A percentile compares a stretch with the other conserved stretches of the same genome.
Evolutionary conservation across 1,284 basidiomycete genomes (phyloP).

Genomic region (Ceratobasidium sp.): DNA sequence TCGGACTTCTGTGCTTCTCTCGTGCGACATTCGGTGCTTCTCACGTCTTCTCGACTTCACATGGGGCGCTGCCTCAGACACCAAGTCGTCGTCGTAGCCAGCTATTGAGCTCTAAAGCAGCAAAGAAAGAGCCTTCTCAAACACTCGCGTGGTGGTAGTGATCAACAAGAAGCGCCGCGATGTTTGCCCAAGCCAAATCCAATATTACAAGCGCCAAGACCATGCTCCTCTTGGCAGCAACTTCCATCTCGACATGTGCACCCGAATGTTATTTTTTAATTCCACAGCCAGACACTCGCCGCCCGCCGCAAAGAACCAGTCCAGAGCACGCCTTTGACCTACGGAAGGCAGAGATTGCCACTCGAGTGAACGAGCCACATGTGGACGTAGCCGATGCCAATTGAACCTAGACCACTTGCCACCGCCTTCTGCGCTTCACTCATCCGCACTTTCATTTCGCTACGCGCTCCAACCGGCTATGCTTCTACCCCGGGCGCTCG

Average conservation of each 20-base stretch:
- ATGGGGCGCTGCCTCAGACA: neutral
- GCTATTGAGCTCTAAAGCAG: too few relatives aligned
- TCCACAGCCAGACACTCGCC: neutral
- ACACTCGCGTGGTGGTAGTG: constrained; percentile 3
- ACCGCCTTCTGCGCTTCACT: too few relatives aligned
- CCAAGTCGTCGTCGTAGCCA: neutral
- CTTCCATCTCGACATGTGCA: neutral
- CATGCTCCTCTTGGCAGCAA: neutral
- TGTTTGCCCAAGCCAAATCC: constrained; percentile 7
- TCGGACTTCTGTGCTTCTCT: neutral
- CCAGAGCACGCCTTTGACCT: neutral
- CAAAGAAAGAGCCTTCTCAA: constrained; percentile 10
- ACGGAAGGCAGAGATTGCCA: too few relatives aligned
- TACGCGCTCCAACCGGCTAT: too few relatives aligned
- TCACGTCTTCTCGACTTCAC: neutral
- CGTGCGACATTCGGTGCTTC: neutral
- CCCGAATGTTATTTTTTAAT: neutral
- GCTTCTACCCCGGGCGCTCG: neutral
- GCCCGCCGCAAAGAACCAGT: neutral
- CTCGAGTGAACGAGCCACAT: too few relatives aligned
- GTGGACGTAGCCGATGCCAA: too few relatives aligned
- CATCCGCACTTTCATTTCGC: too few relatives aligned
- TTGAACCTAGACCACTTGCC: too few relatives aligned
- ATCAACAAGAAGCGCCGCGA: neutral
- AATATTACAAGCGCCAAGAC: constrained; percentile 17